These are phyloP conservation scores for Coniferiporia sulphurascens DNA, from an alignment of 1,284 basidiomycete species.

Conservation along the genomic window DNA sequence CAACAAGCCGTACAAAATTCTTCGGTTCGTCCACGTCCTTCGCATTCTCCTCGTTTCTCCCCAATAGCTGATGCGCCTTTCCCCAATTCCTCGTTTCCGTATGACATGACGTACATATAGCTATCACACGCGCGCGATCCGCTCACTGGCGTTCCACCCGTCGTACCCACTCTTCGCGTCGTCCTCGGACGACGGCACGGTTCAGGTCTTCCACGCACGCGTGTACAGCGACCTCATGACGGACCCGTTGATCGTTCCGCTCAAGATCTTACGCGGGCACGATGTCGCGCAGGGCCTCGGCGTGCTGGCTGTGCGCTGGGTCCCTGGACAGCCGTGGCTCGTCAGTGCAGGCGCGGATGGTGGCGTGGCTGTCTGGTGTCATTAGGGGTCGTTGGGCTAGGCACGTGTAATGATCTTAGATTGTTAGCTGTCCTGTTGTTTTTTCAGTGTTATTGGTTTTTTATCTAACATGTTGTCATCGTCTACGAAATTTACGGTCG, in stretches of 20 bases:
- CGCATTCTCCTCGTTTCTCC: conserved; percentile 5
- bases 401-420: background rate
- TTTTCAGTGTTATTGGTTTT: background rate
- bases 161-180: conserved; percentile 94
- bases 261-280: conserved; percentile 95
- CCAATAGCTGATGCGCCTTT: background rate
- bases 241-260: conserved; percentile 93
- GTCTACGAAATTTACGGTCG: background rate
- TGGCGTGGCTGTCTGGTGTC: conserved; percentile 83
- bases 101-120: conserved; percentile 35
- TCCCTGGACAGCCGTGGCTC: conserved; percentile 88
- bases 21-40: conserved; percentile 50
- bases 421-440: background rate
- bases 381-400: conserved; percentile 31
- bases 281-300: conserved; percentile 81
- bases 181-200: conserved; percentile 93
- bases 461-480: background rate
- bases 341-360: conserved; percentile 94
- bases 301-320: conserved; percentile 89
- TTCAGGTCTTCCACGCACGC: conserved; percentile 95
- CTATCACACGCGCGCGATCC: conserved; percentile 91
- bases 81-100: too few species aligned
- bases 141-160: conserved; percentile 90
- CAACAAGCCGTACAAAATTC: conserved; percentile 93
- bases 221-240: conserved; percentile 94